phyloP scores from a whole-genome alignment of 768 basidiomycete genomes.

The Kwoniella sp. region DNA sequence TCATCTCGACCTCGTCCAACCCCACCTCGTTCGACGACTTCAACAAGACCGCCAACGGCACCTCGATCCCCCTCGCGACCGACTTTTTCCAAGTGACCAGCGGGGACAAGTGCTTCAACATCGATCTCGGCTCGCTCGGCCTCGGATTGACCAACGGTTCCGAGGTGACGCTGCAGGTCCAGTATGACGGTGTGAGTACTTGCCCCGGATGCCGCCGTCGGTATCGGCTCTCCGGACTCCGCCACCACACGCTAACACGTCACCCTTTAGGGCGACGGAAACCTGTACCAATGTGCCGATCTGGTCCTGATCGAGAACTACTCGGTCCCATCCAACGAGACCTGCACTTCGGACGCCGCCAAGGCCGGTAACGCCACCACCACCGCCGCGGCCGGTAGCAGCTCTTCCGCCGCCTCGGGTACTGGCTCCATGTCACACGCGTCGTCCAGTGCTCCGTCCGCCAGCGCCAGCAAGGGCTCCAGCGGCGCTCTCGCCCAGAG shows the following conservation, averaged over 20 bases:
- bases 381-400: background rate
- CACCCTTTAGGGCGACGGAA: slow-evolving; percentile 67
- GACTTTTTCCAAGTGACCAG: slow-evolving; percentile 49
- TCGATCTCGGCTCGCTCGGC: slow-evolving; percentile 58
- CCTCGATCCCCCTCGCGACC: slow-evolving; percentile 28
- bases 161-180: slow-evolving; percentile 66
- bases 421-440: background rate
- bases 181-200: slow-evolving; percentile 36
- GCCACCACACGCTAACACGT: too few species aligned
- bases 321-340: slow-evolving; percentile 54
- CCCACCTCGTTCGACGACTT: slow-evolving; percentile 67
- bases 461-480: slow-evolving; percentile 1
- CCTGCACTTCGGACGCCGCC: slow-evolving; percentile 28
- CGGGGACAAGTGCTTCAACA: slow-evolving; percentile 64
- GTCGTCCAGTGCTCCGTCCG: background rate
- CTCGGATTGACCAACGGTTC: slow-evolving; percentile 61
- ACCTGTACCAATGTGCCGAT: slow-evolving; percentile 75
- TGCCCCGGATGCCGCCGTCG: background rate
- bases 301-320: slow-evolving; percentile 61
- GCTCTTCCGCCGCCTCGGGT: background rate
- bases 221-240: too few species aligned
- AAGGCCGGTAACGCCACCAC: background rate
- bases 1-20: slow-evolving; percentile 51
- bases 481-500: slow-evolving; percentile 5
- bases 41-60: slow-evolving; percentile 51